phyloP scores from a whole-genome alignment of 768 basidiomycete species.

The Mycena vulgaris region DNA sequence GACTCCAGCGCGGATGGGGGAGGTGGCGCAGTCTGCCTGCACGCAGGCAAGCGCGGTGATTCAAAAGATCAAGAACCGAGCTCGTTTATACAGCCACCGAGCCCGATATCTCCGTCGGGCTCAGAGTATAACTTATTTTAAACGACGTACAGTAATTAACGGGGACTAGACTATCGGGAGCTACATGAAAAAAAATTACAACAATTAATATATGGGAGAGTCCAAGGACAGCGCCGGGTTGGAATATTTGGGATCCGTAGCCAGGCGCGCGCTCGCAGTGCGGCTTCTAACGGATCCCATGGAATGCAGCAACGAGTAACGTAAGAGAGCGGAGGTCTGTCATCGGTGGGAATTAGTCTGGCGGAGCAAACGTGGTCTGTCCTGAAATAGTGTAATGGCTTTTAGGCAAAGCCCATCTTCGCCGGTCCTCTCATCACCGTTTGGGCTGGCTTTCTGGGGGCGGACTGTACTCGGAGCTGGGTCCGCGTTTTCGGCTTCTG shows the following conservation, averaged over 20 bases:
- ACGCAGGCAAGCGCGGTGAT: conserved; percentile 78
- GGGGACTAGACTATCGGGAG: conserved; percentile 12
- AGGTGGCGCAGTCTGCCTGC: conserved; percentile 67
- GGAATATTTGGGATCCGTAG: conserved; percentile 59
- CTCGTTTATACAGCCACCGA: conserved; percentile 55
- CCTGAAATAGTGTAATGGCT: not conserved
- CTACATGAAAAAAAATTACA: conserved; percentile 33
- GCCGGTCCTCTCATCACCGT: not conserved
- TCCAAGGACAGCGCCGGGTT: not conserved
- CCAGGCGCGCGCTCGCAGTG: conserved; percentile 61
- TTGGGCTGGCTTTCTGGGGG: conserved; percentile 13
- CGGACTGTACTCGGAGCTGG: conserved; percentile 19
- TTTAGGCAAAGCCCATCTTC: not conserved
- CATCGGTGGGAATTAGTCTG: conserved; percentile 55
- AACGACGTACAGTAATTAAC: conserved; percentile 18
- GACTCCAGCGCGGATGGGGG: conserved; percentile 64
- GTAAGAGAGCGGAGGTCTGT: conserved; percentile 64
- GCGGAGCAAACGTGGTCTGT: not conserved
- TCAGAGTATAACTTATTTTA: conserved; percentile 20
- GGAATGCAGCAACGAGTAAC: conserved; percentile 67
- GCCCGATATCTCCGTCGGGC: conserved; percentile 61
- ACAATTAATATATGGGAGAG: conserved; percentile 16
- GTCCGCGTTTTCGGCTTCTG: conserved; percentile 6
- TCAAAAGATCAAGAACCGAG: conserved; percentile 51
- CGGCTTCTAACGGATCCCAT: conserved; percentile 51